Evolutionary conservation across 129 eudicot species (phyloP), one percentile per base, ranked within the genome.

Genomic region (Solidago caesia): DNA sequence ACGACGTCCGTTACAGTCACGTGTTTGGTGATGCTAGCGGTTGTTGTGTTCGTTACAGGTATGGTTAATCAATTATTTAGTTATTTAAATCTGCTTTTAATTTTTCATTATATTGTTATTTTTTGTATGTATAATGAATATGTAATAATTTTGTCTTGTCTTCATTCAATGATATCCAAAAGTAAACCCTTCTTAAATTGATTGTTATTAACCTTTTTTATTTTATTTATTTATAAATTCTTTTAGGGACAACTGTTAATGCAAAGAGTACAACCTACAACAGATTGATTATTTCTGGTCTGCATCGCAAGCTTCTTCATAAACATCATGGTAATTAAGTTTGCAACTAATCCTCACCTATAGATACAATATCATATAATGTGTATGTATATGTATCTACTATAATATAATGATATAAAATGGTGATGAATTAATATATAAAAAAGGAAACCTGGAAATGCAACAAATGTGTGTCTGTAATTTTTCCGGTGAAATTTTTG

Each of bases 291-390:
- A 47, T 70, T 59, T 6, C 81, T 8, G 47, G 64, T 57, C 84
- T 84, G 2, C 89, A 84, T 74, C 92, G 97, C 73, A 91, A 86
- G 88, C 90, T 91, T 33, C 87, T 90, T 65, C 80, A 60, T 6
- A 58, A 56, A 53, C 5, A 16, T 27, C 78, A 63, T 46, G 96
- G 96, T 89, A 87, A 21, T 21, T 21, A 21, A 79, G 10, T 11
- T 72, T 46, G 42, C 0, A 47, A 11, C 73, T 2, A 56, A 72
- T 58, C 65, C 44, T 45, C 48, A 52, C 9, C 16, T 45, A 45
- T 65, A 29, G 74, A 70, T 44, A 45, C 65, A n/a, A 13, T 55
- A 1, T 63, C 16, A 29, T 1, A 1, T 63, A 63, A 57, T 10
- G 33, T 44, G 15, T 33, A 16, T 44, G 7, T 48, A 3, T n/a